phyloP scores from a whole-genome alignment of 2,329 filamentous ascomycete species.

The Pestalotiopsis sp. region DNA sequence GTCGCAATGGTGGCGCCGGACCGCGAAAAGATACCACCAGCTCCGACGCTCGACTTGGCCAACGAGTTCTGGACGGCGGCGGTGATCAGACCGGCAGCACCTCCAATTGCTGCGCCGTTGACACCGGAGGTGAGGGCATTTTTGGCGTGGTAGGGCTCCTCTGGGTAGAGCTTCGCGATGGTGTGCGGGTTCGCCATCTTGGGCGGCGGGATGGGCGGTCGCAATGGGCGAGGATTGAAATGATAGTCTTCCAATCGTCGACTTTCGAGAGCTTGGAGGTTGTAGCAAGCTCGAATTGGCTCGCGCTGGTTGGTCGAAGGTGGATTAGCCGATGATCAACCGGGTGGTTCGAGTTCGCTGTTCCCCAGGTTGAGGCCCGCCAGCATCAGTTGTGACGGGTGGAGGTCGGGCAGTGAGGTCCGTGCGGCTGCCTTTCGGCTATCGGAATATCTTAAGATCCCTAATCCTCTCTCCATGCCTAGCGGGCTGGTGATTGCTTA shows the following conservation, averaged over 20 bases:
- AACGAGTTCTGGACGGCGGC: slow-evolving; percentile 87
- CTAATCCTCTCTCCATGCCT: not conserved
- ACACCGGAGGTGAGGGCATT: slow-evolving; percentile 73
- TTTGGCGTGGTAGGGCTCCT: slow-evolving; percentile 66
- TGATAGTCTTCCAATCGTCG: not conserved
- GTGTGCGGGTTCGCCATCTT: slow-evolving; percentile 35
- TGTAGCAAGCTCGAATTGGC: slow-evolving; percentile 13
- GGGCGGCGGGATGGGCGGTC: slow-evolving; percentile 22
- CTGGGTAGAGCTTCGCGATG: slow-evolving; percentile 29
- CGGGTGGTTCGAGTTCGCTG: not conserved
- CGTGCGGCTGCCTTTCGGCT: not conserved
- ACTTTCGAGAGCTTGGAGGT: slow-evolving; percentile 2
- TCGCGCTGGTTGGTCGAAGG: slow-evolving; percentile 8
- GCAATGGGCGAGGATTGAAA: slow-evolving; percentile 15
- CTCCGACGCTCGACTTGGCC: slow-evolving; percentile 78
- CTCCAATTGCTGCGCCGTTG: slow-evolving; percentile 66
- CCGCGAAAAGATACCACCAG: slow-evolving; percentile 78
- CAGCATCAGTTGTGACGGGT: not conserved
- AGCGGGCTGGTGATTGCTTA: not conserved
- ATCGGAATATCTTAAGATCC: slow-evolving; percentile 3
- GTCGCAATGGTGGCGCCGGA: slow-evolving; percentile 74
- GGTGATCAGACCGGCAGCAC: slow-evolving; percentile 69
- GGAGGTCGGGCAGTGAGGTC: not conserved
- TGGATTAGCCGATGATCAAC: not conserved
- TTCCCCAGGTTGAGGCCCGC: too few relatives aligned